A percentile compares a stretch with the other conserved stretches of the same genome.
Evolutionary conservation across 495 filamentous ascomycete genomes (phyloP).

Genomic region (Clavariopsis aquatica): DNA sequence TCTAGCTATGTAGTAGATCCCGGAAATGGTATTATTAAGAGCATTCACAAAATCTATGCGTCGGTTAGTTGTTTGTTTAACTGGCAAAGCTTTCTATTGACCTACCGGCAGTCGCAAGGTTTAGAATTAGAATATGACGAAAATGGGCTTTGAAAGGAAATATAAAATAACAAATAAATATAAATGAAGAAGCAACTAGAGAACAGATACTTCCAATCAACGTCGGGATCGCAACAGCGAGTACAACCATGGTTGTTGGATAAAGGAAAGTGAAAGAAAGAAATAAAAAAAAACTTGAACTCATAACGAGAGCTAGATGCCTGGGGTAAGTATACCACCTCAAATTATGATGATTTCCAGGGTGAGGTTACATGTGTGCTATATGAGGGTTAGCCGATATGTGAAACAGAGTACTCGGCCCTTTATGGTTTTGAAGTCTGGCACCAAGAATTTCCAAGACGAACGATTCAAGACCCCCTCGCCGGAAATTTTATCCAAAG

Average conservation of each 20-base stretch:
- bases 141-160: slow-evolving; percentile 2
- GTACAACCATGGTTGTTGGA: slow-evolving; percentile 1
- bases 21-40: background rate
- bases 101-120: slow-evolving; percentile 7
- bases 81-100: background rate
- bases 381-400: background rate
- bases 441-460: background rate
- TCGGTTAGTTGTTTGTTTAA: background rate
- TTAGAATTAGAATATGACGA: slow-evolving; percentile 6
- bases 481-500: no score
- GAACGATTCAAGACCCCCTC: no score
- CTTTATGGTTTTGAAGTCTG: background rate
- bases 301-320: background rate
- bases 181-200: background rate
- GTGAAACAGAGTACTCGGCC: background rate
- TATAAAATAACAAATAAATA: background rate
- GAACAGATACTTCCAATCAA: slow-evolving; percentile 9
- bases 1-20: background rate
- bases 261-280: background rate
- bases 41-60: background rate
- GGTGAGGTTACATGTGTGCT: background rate
- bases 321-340: background rate
- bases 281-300: background rate
- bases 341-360: background rate
- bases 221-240: slow-evolving; percentile 6